Base-by-base conservation (phyloP, 805 yeast genomes). In the Saturnispora ahearnii region DNA sequence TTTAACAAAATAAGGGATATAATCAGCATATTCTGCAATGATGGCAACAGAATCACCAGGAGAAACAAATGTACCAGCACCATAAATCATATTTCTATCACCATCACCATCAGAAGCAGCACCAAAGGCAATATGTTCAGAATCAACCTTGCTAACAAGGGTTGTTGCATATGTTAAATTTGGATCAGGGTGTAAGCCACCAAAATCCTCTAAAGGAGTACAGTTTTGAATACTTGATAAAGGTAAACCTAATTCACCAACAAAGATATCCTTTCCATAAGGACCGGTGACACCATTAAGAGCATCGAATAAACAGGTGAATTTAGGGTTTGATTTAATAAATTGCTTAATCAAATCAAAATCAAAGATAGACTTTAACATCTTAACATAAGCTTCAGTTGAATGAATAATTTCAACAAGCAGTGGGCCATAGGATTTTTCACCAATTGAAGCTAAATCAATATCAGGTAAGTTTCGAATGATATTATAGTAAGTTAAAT, bases 31-130 rank as follows among this genome's bases (percentile, higher is more conserved):
- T 70, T 93, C 97, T 15, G 97, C 90, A 64, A 91, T 91, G 57
- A 91, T 91, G 41, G 99, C 98, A 32, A 91, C 98, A 4, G 96
- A 86, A 67, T 91, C 99, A 64, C 99, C 98, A 8, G 99, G 99
- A 1, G 97, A 89, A 12, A 91, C 98, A 67, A 91, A 91, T 2
- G 97, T 78, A 44, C 84, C 84, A 38, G 87, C 88, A 53, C 99
- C 99, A 67, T 93, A 93, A 62, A 91, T 91, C 99, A 91, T 91
- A 67, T 91, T 91, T 71, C 99, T 81, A 65, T 91, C 99, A 67
- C 99, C 99, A 61, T 91, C 99, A 67, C 99, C 99, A 64, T 88
- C 99, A n/a, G 96, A 85, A 8, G 98, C 98, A 36, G 98, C 98
- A 55, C 99, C 99, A 65, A 91, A 91, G 7, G 91, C 86, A 57